These are phyloP conservation scores for Barbatosphaeria neglecta DNA, from an alignment of 495 filamentous ascomycete species.

Conservation along the genomic window DNA sequence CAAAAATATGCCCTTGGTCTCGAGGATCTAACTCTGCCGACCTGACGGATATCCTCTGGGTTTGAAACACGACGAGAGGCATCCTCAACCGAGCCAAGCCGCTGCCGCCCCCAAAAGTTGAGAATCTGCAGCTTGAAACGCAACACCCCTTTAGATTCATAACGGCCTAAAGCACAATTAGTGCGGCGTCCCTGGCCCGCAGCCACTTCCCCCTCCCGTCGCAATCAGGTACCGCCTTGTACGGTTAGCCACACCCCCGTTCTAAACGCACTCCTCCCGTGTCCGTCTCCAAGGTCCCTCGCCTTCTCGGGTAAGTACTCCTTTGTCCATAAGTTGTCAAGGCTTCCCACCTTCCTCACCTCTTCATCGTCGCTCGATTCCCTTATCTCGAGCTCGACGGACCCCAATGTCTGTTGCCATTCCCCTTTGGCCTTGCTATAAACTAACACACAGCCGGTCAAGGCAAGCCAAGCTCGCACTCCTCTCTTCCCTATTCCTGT, in stretches of 20 bases:
- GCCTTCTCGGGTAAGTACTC: neutral
- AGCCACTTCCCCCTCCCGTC: no score
- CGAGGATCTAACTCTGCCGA: neutral
- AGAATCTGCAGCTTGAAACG: neutral
- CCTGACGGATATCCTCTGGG: neutral
- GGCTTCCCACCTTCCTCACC: neutral
- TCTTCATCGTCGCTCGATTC: neutral
- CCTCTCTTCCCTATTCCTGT: neutral
- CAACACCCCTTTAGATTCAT: neutral
- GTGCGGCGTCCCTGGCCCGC: neutral
- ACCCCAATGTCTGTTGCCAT: neutral
- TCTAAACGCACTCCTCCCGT: neutral
- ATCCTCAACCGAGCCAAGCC: neutral
- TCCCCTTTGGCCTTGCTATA: neutral
- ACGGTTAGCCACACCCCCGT: no score
- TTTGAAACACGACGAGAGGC: neutral
- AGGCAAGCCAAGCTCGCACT: no score
- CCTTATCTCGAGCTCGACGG: neutral
- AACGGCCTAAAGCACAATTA: neutral
- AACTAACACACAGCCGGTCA: neutral
- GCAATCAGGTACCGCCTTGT: neutral
- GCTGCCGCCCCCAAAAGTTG: neutral
- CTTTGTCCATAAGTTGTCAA: neutral
- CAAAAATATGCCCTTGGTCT: neutral
- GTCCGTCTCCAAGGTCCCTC: neutral